Base-by-base conservation (phyloP, 305 asterid species). In the Fraxinus nigra region DNA sequence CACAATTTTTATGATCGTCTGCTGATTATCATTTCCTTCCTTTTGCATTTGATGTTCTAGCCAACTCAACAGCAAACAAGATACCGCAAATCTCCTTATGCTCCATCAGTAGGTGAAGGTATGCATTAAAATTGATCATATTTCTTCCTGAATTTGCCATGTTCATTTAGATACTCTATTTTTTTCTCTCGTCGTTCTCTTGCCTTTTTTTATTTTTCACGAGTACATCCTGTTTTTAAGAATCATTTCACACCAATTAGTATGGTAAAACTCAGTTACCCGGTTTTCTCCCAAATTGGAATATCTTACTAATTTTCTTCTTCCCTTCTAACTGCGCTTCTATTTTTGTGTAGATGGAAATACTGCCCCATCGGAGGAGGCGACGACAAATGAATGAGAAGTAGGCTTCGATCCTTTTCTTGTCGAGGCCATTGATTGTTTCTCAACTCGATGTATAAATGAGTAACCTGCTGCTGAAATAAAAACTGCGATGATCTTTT, bases 61-160 rank as follows among this genome's bases (percentile, higher is more conserved):
- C 99, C 98, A 85, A 90, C 98, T 54, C 96, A 94, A 72, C 99
- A 96, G 85, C 99, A 93, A 88, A 94, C 99, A 2, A 91, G 99
- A 80, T 96, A 96, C 84, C 98, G 98, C 87, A 96, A 93, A 85
- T 93, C 97, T 75, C 95, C 90, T 67, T 96, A 81, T 90, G 99
- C 98, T 40, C 99, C 99, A 81, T 87, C 97, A 70, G 98, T 86
- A 35, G 94, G 97, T 69, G 98, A 95, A 92, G 99, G 97, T 93
- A 89, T 18, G 90, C 22, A 65, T 80, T 75, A 51, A 77, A 26
- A 35, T 46, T 85, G 35, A 81, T 59, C 18, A 9, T 43, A 46
- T 82, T 79, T 77, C 30, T 61, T 79, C 28, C 5, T 38, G 40
- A 33, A 79, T 78, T 30, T 78, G 43, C 14, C 16, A 5, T 20